Base-by-base conservation (phyloP, 2,329 filamentous ascomycete species). In the Myriangium duriaei region DNA sequence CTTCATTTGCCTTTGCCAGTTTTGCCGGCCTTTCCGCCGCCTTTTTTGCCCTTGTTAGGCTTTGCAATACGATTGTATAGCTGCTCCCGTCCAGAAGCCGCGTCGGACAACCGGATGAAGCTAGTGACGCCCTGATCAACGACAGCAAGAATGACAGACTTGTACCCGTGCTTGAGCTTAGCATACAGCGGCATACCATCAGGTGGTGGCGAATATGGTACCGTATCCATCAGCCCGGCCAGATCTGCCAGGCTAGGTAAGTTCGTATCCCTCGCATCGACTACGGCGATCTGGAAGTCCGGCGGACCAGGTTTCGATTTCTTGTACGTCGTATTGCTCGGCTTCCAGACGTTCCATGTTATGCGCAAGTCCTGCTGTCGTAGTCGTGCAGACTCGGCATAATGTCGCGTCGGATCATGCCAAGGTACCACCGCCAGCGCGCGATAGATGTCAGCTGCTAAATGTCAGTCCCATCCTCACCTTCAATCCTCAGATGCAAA, bases 41-140 rank as follows among this genome's bases (percentile, higher is more conserved):
- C 47, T 54, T 67, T 46, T 55, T 59, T 50, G 28, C 58, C 50
- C 39, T 53, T 47, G 34, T 52, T 56, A 1, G 46, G 51, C 47
- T 54, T 67, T 63, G 47, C 70, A 69, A 40, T 43, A 36, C 73
- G 62, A 51, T 78, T 74, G 50, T 76, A 85, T 26, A 94, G 52
- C 56, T 63, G 74, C 58, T 93, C 85, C 45, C 53, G 50, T 2
- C 56, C 79, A 59, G 95, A 95, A 1, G 78, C 79, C 9, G 76
- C 77, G 63, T 96, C 86, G 1, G 73, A 76, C 42, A 95, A 69
- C 15, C 82, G 68, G 51, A 95, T 67, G 55, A 88, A 96, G 56
- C 88, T 96, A 32, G 87, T 80, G 14, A 96, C 70, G 0, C 91
- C 91, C 45, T 85, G 74, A 55, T 96, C 91, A 21, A 95, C 86